Evolutionary conservation across 78 protist species (phyloP).

Genomic region (Neovahlkampfia damariscottae): DNA sequence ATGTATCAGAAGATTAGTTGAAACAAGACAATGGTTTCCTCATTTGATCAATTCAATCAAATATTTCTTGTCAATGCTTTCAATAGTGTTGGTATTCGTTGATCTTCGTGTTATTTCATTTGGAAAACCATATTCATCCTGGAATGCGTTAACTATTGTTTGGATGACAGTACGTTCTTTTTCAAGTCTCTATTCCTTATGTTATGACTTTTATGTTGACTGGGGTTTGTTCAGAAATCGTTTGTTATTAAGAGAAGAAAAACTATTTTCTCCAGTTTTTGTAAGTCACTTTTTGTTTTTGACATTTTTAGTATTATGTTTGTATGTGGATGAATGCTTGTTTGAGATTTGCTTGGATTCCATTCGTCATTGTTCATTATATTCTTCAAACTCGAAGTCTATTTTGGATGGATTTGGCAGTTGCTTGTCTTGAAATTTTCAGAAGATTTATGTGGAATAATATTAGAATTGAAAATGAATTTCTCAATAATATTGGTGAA

Average conservation of each 20-base stretch:
- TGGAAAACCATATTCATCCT: too few species aligned
- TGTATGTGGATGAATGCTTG: background rate
- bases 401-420: background rate
- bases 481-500: background rate
- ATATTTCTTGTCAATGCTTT: too few species aligned
- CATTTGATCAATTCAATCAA: too few species aligned
- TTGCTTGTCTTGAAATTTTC: background rate
- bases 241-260: background rate
- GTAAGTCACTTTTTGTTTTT: background rate
- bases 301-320: background rate
- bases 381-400: background rate
- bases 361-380: background rate
- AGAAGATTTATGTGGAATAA: slow-evolving; percentile 7
- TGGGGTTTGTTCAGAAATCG: slow-evolving; percentile 10
- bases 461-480: slow-evolving; percentile 3
- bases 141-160: background rate
- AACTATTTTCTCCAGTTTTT: background rate
- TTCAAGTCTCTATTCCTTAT: background rate
- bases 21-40: background rate
- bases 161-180: background rate
- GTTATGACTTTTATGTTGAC: background rate
- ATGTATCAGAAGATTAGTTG: background rate
- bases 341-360: too few species aligned
- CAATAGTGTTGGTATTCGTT: too few species aligned
- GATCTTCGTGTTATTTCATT: too few species aligned